Base-by-base conservation (phyloP, 2,329 filamentous ascomycete genomes). In the Beauveria asiatica region DNA sequence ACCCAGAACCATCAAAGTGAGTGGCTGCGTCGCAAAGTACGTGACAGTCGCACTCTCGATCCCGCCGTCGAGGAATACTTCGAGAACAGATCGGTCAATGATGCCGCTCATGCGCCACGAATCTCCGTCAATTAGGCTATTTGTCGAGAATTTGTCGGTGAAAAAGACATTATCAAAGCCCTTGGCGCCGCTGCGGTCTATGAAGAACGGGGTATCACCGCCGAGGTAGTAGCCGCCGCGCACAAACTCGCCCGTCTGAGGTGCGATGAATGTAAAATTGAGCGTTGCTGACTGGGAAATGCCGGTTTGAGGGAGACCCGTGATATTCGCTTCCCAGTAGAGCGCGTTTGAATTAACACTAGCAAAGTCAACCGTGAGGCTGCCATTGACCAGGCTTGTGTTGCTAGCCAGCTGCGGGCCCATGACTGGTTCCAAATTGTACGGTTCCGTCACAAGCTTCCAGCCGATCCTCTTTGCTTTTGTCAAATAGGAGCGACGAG, bases 291-390 rank as follows among this genome's bases (percentile, higher is more conserved):
- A 64, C 3, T 65, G 48, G 0, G 64, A 21, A 0, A 69, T 50
- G 2, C 64, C 64, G 0, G 25, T 54, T 1, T 65, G 51, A 0
- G 69, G 67, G 7, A 72, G 64, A 0, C 69, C 73, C 10, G 78
- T 80, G 44, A 85, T 72, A 64, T 83, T 81, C 46, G 78, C 75
- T 61, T 82, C 77, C 65, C 84, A 78, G 67, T 80, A 81, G 13
- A 86, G 65, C 0, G 81, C 79, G 10, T 79, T 76, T 9, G 80
- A 80, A 16, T 73, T 62, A 3, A 84, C 70, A 11, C 69, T 60
- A 3, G 76, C 74, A 69, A 82, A 86, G 67, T 84, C 78, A 0
- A 83, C 67, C 1, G 74, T 65, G 1, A 84, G 61, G 0, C 72
- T 75, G 19, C 75, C 74, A 65, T 84, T 84, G 17, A 72, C 76